phyloP scores from a whole-genome alignment of 805 yeast genomes.

The Saturnispora silvae region DNA sequence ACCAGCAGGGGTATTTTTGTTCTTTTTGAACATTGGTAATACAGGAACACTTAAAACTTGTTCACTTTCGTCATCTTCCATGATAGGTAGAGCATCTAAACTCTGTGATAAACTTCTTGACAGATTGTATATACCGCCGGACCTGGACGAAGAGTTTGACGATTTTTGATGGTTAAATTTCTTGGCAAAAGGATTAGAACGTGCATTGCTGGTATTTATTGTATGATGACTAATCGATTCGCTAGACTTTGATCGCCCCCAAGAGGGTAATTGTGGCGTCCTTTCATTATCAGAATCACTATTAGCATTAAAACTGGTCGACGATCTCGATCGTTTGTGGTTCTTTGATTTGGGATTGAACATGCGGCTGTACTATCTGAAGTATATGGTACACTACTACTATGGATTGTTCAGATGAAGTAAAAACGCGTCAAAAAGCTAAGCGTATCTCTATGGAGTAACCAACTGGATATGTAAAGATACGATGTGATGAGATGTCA shows the following conservation, averaged over 20 bases:
- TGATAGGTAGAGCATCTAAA: constrained; percentile 19
- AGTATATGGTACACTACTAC: too few species aligned
- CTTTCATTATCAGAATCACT: not conserved
- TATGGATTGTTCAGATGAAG: too few species aligned
- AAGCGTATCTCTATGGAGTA: too few species aligned
- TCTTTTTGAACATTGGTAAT: constrained; percentile 18
- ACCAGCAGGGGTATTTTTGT: not conserved
- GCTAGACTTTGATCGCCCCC: constrained; percentile 7
- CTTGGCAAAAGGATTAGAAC: too few species aligned
- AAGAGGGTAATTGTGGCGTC: constrained; percentile 1
- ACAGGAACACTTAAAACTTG: constrained; percentile 17
- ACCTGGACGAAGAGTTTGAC: not conserved
- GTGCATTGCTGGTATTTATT: not conserved
- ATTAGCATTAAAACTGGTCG: not conserved
- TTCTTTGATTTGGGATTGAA: not conserved
- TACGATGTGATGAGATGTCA: too few species aligned
- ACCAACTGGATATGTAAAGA: too few species aligned
- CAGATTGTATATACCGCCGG: too few species aligned
- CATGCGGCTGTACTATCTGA: too few species aligned
- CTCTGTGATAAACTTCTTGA: constrained; percentile 4
- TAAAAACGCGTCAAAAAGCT: too few species aligned
- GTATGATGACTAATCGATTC: constrained; percentile 9
- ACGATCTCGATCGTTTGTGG: constrained; percentile 4
- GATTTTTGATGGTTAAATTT: too few species aligned
- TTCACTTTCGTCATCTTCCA: constrained; percentile 26